Conservation (phyloP, 106 monocot genomes). For the Dioscorea dumetorum region DNA sequence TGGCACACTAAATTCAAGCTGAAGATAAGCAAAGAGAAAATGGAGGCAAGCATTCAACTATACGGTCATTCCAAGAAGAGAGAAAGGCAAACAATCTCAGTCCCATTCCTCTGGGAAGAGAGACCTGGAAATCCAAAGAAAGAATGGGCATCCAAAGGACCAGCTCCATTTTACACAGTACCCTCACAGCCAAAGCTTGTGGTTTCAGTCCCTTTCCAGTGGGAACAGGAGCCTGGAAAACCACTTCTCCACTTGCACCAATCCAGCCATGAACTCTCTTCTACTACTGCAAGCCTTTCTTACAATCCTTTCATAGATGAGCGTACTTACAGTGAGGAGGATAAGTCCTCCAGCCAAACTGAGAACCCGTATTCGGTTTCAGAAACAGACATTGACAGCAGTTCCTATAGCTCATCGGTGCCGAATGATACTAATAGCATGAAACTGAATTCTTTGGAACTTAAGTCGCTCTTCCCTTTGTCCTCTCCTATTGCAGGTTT, state of each 20-base stretch:
- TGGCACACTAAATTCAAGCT: background rate
- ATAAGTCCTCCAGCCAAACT: slow-evolving; percentile 14
- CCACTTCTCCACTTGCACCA: slow-evolving; percentile 16
- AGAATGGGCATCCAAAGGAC: slow-evolving; percentile 21
- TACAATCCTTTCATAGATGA: slow-evolving; percentile 25
- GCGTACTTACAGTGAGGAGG: slow-evolving; percentile 9
- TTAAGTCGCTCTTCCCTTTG: slow-evolving; percentile 41
- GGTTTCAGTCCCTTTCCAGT: slow-evolving; percentile 57
- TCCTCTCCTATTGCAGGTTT: slow-evolving; percentile 33
- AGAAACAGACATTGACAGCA: slow-evolving; percentile 31
- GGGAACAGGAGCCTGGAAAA: slow-evolving; percentile 73
- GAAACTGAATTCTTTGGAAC: slow-evolving; percentile 8
- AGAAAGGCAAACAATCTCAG: slow-evolving; percentile 46
- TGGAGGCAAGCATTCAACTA: slow-evolving; percentile 9
- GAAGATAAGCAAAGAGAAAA: slow-evolving; percentile 11
- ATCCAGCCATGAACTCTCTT: background rate
- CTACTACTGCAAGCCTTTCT: background rate
- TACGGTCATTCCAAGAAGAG: slow-evolving; percentile 11
- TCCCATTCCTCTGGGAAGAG: slow-evolving; percentile 67
- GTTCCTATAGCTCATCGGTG: slow-evolving; percentile 18
- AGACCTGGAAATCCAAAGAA: slow-evolving; percentile 53
- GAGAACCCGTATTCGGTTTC: slow-evolving; percentile 36
- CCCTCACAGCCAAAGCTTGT: slow-evolving; percentile 36
- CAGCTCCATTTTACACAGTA: background rate
- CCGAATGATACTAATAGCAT: background rate